Conservation (phyloP, 352 stramenopile species). For the Phytophthora vignae region DNA sequence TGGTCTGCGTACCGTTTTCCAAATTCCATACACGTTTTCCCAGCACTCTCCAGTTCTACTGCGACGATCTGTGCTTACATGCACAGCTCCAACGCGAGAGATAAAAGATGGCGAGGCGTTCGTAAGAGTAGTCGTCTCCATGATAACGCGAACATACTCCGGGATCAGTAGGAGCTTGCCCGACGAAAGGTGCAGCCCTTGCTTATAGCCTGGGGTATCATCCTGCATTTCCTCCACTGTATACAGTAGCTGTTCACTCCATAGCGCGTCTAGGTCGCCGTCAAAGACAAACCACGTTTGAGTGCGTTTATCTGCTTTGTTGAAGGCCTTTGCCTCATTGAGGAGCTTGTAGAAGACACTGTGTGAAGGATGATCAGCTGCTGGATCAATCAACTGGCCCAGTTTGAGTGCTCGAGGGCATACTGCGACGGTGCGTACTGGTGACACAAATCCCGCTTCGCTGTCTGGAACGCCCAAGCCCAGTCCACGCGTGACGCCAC, state of each 20-base stretch:
- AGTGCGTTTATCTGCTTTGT: conserved; percentile 17
- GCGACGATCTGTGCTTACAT: conserved; percentile 25
- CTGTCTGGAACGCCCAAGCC: neutral
- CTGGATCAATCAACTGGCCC: conserved; percentile 41
- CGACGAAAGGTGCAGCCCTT: conserved; percentile 46
- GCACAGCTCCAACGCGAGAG: conserved; percentile 50
- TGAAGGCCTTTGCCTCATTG: conserved; percentile 52
- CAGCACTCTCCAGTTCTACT: conserved; percentile 27
- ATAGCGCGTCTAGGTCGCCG: conserved; percentile 54
- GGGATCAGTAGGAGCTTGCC: conserved; percentile 53
- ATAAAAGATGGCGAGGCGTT: conserved; percentile 66
- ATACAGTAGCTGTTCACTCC: conserved; percentile 61
- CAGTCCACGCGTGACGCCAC: neutral
- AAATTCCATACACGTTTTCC: conserved; percentile 47
- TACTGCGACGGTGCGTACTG: conserved; percentile 46
- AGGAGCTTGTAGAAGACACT: conserved; percentile 53
- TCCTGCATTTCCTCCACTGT: conserved; percentile 33
- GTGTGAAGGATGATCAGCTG: conserved; percentile 22
- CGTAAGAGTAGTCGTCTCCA: conserved; percentile 61
- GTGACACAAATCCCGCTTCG: conserved; percentile 11
- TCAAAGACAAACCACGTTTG: conserved; percentile 78
- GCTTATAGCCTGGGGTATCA: conserved; percentile 12
- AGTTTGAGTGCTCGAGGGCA: conserved; percentile 49
- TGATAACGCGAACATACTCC: conserved; percentile 46
- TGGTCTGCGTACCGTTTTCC: conserved; percentile 44